These are phyloP conservation scores for Pichia manshurica DNA, from an alignment of 805 yeast species.

Conservation along the genomic window DNA sequence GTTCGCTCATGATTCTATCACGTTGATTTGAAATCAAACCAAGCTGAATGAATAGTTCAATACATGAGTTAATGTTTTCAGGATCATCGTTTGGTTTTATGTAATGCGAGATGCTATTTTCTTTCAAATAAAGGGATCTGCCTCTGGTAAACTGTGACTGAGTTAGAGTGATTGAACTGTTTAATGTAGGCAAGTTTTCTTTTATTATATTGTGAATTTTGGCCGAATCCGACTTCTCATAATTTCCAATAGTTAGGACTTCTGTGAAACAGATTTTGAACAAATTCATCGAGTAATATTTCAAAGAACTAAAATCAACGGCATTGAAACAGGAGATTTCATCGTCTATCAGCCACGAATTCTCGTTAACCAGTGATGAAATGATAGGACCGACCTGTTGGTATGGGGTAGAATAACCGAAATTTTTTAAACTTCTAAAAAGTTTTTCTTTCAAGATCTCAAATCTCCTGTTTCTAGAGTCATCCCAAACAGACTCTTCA, in stretches of 20 bases:
- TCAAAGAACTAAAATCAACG: conserved; percentile 39
- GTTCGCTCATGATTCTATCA: conserved; percentile 47
- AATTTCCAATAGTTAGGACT: conserved; percentile 73
- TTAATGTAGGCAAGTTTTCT: conserved; percentile 22
- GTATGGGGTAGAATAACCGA: conserved; percentile 71
- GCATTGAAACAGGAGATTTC: conserved; percentile 45
- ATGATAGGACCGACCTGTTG: conserved; percentile 63
- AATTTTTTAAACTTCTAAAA: conserved; percentile 58
- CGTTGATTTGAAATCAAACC: conserved; percentile 43
- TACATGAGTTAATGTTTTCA: conserved; percentile 74
- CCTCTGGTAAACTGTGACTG: conserved; percentile 40
- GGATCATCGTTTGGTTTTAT: conserved; percentile 53
- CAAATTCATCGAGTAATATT: conserved; percentile 45
- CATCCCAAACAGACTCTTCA: conserved; percentile 21
- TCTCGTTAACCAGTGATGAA: conserved; percentile 63
- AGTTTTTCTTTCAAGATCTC: conserved; percentile 59
- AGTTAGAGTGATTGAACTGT: conserved; percentile 33
- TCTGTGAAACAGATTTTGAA: conserved; percentile 60
- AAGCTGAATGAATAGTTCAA: conserved; percentile 70
- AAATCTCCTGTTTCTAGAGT: conserved; percentile 52
- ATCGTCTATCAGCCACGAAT: conserved; percentile 59
- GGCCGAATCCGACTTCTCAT: conserved; percentile 47
- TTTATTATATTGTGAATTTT: conserved; percentile 40
- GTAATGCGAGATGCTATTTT: conserved; percentile 37
- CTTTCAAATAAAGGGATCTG: conserved; percentile 39